Base-by-base conservation (phyloP, 176 grass and related monocot species). In the Oryza rufipogon region DNA sequence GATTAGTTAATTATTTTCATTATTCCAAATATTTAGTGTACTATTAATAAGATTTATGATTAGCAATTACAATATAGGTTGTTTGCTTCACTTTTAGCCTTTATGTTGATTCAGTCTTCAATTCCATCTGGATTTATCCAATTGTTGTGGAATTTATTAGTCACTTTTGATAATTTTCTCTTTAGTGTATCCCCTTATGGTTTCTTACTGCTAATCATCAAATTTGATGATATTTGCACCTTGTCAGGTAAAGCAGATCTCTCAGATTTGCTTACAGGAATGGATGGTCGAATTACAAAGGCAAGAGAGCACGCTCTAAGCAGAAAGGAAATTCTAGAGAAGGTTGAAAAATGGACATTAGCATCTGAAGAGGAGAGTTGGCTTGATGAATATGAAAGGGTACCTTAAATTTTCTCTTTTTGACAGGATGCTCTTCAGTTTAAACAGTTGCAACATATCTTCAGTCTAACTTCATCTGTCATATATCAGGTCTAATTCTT, bases 361-460 rank as follows among this genome's bases (percentile, higher is more conserved):
- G 87, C 96, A 74, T 64, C 80, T 42, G 91, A 90, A 66, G 96
- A 98, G 86, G 91, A 95, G 85, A 88, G 6, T 36, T 98, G 96
- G 96, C 93, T 98, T 64, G 86, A 90, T 89, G 96, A 92, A 88
- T 98, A 98, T 69, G 96, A 98, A 77, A 93, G 83, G 89, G 96
- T 98, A 90, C 32, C 34, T 79, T 77, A 70, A 66, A 38, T 75
- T 79, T 68, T 63, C 64, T 33, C 19, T 17, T 51, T 46, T 49
- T 1, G 39, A 8, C 16, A 77, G 30, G 10, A 58, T 80, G 45
- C 30, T 64, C 23, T 47, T 75, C 9, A 34, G 22, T 14, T 60
- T 32, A 70, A 70, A 75, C 22, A 84, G 25, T 65, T 64, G 46
- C 19, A 69, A 70, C 19, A 71, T 78, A 65, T 77, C 76, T 82